Evolutionary conservation across 768 basidiomycete genomes (phyloP).

Genomic region (Lyophyllum decastes): DNA sequence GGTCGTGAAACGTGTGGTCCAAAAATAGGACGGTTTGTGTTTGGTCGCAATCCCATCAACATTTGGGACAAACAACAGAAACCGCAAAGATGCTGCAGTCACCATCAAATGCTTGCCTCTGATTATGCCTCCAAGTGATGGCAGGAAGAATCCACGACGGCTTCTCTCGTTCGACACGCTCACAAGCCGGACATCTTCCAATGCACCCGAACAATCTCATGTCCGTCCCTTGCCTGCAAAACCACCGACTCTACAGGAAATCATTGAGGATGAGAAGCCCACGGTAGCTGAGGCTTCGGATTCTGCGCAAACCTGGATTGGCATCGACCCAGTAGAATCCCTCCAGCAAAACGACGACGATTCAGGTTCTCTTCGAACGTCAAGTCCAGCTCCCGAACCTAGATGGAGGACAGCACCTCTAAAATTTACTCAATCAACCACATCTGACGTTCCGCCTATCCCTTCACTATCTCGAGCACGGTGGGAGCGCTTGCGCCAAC

Average conservation of each 20-base stretch:
- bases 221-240: slow-evolving; percentile 5
- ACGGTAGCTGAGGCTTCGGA: not conserved
- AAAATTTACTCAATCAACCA: slow-evolving; percentile 38
- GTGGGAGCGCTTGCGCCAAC: slow-evolving; percentile 57
- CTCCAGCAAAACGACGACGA: not conserved
- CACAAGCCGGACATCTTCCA: slow-evolving; percentile 6
- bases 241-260: slow-evolving; percentile 4
- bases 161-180: slow-evolving; percentile 28
- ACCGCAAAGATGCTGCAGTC: not conserved
- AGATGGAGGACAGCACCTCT: slow-evolving; percentile 11
- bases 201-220: slow-evolving; percentile 3
- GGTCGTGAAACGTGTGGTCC: too few relatives aligned
- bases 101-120: not conserved
- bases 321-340: slow-evolving; percentile 7
- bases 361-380: not conserved
- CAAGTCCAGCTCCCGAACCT: slow-evolving; percentile 13
- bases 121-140: slow-evolving; percentile 14
- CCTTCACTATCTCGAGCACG: slow-evolving; percentile 41
- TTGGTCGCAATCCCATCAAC: not conserved
- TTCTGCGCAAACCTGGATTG: slow-evolving; percentile 11
- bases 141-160: slow-evolving; percentile 20
- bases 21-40: not conserved
- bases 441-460: slow-evolving; percentile 40
- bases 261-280: slow-evolving; percentile 6
- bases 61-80: not conserved